Conservation (phyloP, 352 stramenopile species). For the Pythium guiyangense region DNA sequence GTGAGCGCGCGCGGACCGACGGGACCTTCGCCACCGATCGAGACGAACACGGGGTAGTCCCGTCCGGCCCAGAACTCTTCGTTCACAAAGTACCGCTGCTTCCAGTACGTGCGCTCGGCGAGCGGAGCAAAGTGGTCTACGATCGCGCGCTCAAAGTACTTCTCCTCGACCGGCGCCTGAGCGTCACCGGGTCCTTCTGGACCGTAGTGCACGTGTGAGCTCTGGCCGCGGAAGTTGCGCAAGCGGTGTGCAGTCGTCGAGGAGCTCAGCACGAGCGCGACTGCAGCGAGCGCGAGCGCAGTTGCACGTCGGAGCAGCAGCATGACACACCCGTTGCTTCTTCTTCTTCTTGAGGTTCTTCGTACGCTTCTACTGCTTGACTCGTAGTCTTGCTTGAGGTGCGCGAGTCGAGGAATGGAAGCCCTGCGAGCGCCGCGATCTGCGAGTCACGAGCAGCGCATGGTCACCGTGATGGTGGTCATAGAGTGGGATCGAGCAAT, state of each 20-base stretch:
- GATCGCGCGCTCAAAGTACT: slow-evolving; percentile 56
- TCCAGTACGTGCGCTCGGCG: slow-evolving; percentile 57
- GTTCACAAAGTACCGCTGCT: slow-evolving; percentile 90
- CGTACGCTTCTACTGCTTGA: no score
- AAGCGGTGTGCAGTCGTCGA: slow-evolving; percentile 18
- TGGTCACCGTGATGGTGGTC: no score
- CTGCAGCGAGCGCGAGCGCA: neutral
- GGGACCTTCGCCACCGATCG: slow-evolving; percentile 77
- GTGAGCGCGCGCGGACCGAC: slow-evolving; percentile 52
- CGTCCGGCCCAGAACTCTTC: slow-evolving; percentile 79
- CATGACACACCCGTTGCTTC: neutral
- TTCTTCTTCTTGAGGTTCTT: no score
- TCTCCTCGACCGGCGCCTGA: slow-evolving; percentile 36
- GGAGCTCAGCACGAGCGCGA: neutral
- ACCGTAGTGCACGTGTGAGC: slow-evolving; percentile 57
- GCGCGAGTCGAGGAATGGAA: no score
- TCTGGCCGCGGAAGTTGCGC: slow-evolving; percentile 60
- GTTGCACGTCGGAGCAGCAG: neutral
- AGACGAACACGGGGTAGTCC: slow-evolving; percentile 86
- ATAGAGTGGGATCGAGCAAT: no score
- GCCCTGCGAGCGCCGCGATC: no score
- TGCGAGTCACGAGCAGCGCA: no score
- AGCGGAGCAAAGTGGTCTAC: slow-evolving; percentile 72
- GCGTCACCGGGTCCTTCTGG: slow-evolving; percentile 21
- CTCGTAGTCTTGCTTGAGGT: no score